phyloP scores from a whole-genome alignment of 106 monocot species.

The Phalaenopsis equestris region DNA sequence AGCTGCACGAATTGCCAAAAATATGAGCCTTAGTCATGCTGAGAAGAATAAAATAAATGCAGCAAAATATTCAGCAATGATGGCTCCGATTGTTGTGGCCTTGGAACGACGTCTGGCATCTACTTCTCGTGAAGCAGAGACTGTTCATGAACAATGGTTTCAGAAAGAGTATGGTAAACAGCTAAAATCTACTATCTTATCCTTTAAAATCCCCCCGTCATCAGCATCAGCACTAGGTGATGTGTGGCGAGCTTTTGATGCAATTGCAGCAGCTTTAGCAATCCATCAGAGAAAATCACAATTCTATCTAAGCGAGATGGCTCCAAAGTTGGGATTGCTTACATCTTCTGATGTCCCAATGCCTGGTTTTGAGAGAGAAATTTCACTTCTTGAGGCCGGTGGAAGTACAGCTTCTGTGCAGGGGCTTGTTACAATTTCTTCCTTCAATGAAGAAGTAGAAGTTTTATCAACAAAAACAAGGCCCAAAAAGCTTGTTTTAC shows the following conservation, averaged over 20 bases:
- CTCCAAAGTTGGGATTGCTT: conserved; percentile 61
- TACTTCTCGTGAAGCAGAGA: conserved; percentile 80
- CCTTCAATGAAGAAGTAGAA: conserved; percentile 65
- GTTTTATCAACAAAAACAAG: conserved; percentile 95
- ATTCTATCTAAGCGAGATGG: conserved; percentile 65
- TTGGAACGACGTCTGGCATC: conserved; percentile 89
- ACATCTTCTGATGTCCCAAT: conserved; percentile 88
- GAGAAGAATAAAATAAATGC: conserved; percentile 93
- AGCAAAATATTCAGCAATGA: conserved; percentile 89
- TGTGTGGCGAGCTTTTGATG: conserved; percentile 81
- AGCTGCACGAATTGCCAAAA: conserved; percentile 70
- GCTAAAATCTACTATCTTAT: conserved; percentile 60
- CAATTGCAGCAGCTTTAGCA: conserved; percentile 75
- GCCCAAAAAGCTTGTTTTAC: conserved; percentile 82
- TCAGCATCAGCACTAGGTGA: conserved; percentile 53
- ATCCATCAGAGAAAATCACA: conserved; percentile 60
- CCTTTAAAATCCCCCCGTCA: conserved; percentile 71
- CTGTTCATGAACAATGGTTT: conserved; percentile 87
- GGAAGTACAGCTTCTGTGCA: conserved; percentile 18
- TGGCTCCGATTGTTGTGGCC: conserved; percentile 94
- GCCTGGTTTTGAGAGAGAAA: conserved; percentile 91
- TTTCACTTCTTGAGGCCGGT: conserved; percentile 13
- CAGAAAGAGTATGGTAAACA: conserved; percentile 70
- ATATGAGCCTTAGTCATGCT: conserved; percentile 54
- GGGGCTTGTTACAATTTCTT: conserved; percentile 72